phyloP scores from a whole-genome alignment of 306 rosid species.

The Acacia confusa region DNA sequence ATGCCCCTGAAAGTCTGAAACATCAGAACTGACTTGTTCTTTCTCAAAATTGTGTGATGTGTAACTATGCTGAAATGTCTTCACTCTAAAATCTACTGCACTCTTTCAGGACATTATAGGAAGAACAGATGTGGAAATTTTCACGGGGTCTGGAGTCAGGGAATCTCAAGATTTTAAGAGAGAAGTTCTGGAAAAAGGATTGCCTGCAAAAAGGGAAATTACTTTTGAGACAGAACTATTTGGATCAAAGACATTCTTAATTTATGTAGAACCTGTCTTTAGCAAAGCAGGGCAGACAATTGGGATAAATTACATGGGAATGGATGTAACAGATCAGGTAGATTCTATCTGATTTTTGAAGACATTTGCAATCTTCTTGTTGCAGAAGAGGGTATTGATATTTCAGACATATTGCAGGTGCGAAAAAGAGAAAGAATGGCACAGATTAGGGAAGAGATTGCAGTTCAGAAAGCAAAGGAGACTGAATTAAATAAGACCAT shows the following conservation, averaged over 20 bases:
- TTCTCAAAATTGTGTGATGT: conserved; percentile 13
- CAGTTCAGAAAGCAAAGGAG: conserved; percentile 94
- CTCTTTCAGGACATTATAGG: conserved; percentile 79
- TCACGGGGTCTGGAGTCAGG: conserved; percentile 78
- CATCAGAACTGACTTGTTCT: background rate
- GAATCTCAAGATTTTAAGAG: conserved; percentile 90
- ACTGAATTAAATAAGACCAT: conserved; percentile 89
- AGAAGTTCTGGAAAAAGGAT: conserved; percentile 88
- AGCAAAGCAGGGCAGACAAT: conserved; percentile 89
- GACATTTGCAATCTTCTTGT: conserved; percentile 6
- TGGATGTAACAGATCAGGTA: conserved; percentile 98
- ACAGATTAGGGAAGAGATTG: conserved; percentile 81
- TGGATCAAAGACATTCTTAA: conserved; percentile 85
- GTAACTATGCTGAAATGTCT: conserved; percentile 9
- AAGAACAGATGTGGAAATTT: conserved; percentile 92
- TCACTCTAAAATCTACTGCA: background rate
- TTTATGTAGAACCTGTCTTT: conserved; percentile 88
- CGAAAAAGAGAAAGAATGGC: conserved; percentile 94
- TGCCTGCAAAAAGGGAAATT: conserved; percentile 89
- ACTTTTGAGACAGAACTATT: conserved; percentile 84
- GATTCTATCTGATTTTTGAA: background rate
- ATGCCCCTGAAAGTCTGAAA: background rate
- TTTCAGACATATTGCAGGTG: conserved; percentile 50
- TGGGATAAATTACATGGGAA: conserved; percentile 95
- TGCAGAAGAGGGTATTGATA: background rate